Evolutionary conservation across 352 stramenopile genomes (phyloP).

Genomic region (Phytophthora quininea): DNA sequence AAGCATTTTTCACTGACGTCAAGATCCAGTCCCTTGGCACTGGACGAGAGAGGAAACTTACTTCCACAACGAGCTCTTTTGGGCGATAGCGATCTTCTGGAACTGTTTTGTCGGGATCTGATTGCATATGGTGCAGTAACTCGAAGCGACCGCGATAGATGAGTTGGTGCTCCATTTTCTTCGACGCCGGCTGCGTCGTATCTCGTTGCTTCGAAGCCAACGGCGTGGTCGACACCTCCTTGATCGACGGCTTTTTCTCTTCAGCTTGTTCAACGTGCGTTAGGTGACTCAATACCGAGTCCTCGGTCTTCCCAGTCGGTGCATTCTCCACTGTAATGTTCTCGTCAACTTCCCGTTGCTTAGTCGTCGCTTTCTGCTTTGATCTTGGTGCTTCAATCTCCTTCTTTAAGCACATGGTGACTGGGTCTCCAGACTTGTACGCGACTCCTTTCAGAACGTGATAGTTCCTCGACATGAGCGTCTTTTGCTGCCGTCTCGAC

Average conservation of each 20-base stretch:
- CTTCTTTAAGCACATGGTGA: slow-evolving; percentile 75
- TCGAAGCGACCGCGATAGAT: slow-evolving; percentile 77
- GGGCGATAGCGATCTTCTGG: slow-evolving; percentile 47
- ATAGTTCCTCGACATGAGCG: slow-evolving; percentile 52
- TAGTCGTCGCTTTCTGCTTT: background rate
- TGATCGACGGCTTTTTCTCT: slow-evolving; percentile 16
- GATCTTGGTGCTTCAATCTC: slow-evolving; percentile 13
- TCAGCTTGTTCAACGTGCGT: slow-evolving; percentile 28
- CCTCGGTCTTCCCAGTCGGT: slow-evolving; percentile 3
- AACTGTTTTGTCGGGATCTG: slow-evolving; percentile 38
- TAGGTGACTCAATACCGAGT: slow-evolving; percentile 16
- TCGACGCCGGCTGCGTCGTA: slow-evolving; percentile 8
- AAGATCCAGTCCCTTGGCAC: slow-evolving; percentile 62
- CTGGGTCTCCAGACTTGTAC: slow-evolving; percentile 85
- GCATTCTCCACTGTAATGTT: slow-evolving; percentile 19
- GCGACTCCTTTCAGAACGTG: slow-evolving; percentile 85
- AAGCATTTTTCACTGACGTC: slow-evolving; percentile 68
- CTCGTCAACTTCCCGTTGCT: background rate
- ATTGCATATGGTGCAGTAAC: slow-evolving; percentile 77
- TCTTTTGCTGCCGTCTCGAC: slow-evolving; percentile 30
- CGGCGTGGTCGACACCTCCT: slow-evolving; percentile 28
- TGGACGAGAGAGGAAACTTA: slow-evolving; percentile 59
- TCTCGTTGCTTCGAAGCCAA: slow-evolving; percentile 2
- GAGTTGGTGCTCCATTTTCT: slow-evolving; percentile 64
- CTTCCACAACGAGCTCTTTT: slow-evolving; percentile 69